Conservation (phyloP, 148 eudicot species). For the Silene latifolia region DNA sequence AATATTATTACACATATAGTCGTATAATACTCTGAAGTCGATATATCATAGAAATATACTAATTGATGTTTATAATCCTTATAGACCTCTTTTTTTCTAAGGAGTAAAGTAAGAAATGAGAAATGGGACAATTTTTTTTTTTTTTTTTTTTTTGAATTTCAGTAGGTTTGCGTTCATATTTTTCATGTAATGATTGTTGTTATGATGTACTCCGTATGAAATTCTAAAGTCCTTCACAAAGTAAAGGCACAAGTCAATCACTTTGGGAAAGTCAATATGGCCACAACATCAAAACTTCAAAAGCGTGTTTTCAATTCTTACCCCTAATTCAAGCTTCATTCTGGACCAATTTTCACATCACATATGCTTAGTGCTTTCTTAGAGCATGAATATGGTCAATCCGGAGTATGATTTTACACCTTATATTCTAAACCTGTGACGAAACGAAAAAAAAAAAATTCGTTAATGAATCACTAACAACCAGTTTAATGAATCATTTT, state of each 20-base stretch:
- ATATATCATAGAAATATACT: too few species aligned
- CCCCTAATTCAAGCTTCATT: conserved; percentile 6
- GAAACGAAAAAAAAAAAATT: too few species aligned
- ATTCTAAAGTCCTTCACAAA: background rate
- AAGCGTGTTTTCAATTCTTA: conserved; percentile 13
- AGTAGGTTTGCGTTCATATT: background rate
- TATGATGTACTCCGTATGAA: background rate
- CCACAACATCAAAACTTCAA: background rate
- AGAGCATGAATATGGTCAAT: too few species aligned
- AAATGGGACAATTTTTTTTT: background rate
- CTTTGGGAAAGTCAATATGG: conserved; percentile 17
- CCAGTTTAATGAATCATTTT: too few species aligned
- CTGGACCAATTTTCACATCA: background rate
- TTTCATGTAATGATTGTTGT: conserved; percentile 8
- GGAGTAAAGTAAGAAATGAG: too few species aligned
- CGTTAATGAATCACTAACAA: background rate
- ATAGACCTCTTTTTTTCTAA: too few species aligned
- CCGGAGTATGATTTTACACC: too few species aligned
- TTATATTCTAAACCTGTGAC: background rate
- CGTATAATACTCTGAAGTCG: too few species aligned
- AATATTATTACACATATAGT: too few species aligned
- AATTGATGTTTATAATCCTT: too few species aligned
- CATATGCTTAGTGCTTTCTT: too few species aligned
- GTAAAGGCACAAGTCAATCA: conserved; percentile 9
- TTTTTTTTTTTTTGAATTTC: background rate